Conservation (phyloP, 2,329 filamentous ascomycete species). For the Fusarium phyllophilum region DNA sequence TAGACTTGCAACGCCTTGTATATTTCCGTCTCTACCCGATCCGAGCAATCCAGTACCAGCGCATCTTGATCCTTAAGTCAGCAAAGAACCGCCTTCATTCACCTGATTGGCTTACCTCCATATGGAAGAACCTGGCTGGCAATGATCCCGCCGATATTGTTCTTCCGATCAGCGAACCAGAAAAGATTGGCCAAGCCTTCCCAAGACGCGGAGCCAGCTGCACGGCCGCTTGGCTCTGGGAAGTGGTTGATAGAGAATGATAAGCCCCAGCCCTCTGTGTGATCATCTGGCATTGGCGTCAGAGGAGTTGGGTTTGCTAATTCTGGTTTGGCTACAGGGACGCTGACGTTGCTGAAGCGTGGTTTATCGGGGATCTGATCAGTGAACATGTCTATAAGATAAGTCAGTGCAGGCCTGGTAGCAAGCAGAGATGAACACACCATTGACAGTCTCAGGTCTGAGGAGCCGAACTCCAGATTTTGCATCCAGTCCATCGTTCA, state of each 20-base stretch:
- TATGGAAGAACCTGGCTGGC: background rate
- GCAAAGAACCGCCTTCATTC: background rate
- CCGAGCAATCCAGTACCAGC: background rate
- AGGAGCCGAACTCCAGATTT: background rate
- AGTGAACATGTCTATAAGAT: background rate
- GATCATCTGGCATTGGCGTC: background rate
- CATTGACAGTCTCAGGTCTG: background rate
- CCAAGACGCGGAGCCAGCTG: background rate
- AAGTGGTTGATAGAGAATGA: background rate
- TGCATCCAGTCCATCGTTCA: background rate
- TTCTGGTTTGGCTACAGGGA: background rate
- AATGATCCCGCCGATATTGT: background rate
- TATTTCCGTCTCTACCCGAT: background rate
- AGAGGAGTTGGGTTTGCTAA: background rate
- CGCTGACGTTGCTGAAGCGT: background rate
- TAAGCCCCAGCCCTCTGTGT: background rate
- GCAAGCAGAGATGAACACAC: background rate
- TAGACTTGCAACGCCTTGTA: background rate
- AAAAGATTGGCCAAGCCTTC: background rate
- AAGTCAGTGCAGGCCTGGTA: background rate
- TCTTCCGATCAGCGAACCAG: background rate
- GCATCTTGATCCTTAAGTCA: background rate
- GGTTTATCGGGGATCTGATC: background rate
- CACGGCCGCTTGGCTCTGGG: background rate
- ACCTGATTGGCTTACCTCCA: rapidly evolving